phyloP scores from a whole-genome alignment of 495 filamentous ascomycete species.

The Rusavskia elegans region DNA sequence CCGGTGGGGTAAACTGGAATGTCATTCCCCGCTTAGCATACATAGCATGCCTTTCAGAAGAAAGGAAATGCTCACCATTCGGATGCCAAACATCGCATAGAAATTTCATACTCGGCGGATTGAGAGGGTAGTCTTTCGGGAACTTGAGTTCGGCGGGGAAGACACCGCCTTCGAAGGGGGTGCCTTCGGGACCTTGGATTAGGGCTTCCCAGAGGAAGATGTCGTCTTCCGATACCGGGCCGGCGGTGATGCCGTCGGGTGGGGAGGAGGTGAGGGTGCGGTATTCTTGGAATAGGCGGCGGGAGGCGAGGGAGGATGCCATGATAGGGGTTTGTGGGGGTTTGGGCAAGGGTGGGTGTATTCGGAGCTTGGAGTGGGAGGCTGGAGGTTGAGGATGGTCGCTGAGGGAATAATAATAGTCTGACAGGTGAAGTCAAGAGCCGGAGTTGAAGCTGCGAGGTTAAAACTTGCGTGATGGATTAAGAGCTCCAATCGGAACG shows the following conservation, averaged over 20 bases:
- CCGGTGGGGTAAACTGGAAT: slow-evolving; percentile 74
- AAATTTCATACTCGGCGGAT: slow-evolving; percentile 90
- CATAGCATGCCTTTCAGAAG: not conserved
- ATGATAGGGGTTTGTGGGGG: slow-evolving; percentile 19
- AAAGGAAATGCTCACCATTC: slow-evolving; percentile 44
- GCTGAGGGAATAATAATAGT: no score
- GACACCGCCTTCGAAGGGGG: slow-evolving; percentile 87
- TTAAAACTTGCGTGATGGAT: no score
- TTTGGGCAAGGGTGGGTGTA: not conserved
- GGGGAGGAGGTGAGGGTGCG: slow-evolving; percentile 67
- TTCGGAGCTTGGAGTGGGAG: not conserved
- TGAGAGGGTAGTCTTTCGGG: slow-evolving; percentile 87
- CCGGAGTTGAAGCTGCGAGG: no score
- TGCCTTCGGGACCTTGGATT: slow-evolving; percentile 88
- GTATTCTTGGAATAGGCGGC: slow-evolving; percentile 96
- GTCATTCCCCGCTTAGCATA: not conserved
- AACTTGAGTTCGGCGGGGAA: slow-evolving; percentile 92
- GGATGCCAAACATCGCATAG: slow-evolving; percentile 87
- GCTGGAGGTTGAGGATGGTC: no score
- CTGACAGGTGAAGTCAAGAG: no score
- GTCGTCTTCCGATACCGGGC: slow-evolving; percentile 86
- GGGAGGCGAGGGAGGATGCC: slow-evolving; percentile 60
- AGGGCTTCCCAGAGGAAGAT: slow-evolving; percentile 93
- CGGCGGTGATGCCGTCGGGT: slow-evolving; percentile 88
- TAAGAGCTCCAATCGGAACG: no score